Conservation (phyloP, 2,329 filamentous ascomycete species). For the Akanthomyces uredinophilus region DNA sequence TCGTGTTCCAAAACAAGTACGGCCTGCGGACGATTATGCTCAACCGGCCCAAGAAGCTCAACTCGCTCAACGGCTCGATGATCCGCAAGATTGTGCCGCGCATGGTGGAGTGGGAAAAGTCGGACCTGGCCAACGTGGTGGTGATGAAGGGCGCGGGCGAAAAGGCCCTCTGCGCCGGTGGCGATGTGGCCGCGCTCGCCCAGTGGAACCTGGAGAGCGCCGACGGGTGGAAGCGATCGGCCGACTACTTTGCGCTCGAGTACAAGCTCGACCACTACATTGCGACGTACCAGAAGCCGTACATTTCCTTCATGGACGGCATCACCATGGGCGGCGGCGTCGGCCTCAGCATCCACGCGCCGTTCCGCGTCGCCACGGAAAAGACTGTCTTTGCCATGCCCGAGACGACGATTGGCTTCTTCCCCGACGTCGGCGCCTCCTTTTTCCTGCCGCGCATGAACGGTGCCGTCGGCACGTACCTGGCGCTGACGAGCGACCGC, state of each 20-base stretch:
- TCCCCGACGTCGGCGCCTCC: constrained; percentile 93
- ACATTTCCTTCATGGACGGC: constrained; percentile 93
- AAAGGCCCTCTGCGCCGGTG: constrained; percentile 86
- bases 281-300: constrained; percentile 88
- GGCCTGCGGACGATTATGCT: constrained; percentile 89
- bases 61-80: constrained; percentile 93
- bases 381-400: constrained; percentile 97
- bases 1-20: constrained; percentile 83
- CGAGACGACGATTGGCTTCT: constrained; percentile 96
- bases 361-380: constrained; percentile 94
- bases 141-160: constrained; percentile 86
- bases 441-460: constrained; percentile 93
- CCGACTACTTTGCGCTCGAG: constrained; percentile 88
- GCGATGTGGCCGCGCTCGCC: constrained; percentile 80
- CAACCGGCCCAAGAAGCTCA: constrained; percentile 87
- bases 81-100: constrained; percentile 87
- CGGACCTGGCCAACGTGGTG: constrained; percentile 86
- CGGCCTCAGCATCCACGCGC: constrained; percentile 88
- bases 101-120: constrained; percentile 89
- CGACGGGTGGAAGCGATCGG: constrained; percentile 68
- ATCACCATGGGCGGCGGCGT: constrained; percentile 98
- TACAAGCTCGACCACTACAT: constrained; percentile 96
- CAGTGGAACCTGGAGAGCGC: constrained; percentile 61
- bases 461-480: constrained; percentile 81
- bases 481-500: constrained; percentile 83